Conservation (phyloP, 1,284 basidiomycete genomes). For the Leccinum solheimii region DNA sequence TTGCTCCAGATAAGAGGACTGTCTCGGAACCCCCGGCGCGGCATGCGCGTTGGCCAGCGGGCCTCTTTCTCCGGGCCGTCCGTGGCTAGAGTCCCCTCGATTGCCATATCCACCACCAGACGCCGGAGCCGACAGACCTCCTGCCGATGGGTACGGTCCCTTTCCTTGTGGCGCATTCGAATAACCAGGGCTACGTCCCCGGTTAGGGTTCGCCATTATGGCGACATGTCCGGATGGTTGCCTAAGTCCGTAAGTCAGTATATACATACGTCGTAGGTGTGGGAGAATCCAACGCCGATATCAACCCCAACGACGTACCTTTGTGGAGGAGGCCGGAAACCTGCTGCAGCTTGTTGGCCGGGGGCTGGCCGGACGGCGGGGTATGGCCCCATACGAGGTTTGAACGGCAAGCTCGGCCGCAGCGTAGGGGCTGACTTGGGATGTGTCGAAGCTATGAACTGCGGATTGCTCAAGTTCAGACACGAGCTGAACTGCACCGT, state of each 20-base stretch:
- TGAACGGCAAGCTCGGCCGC: slow-evolving; percentile 49
- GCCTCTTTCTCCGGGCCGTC: slow-evolving; percentile 10
- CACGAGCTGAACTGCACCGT: slow-evolving; percentile 83
- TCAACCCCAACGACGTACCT: slow-evolving; percentile 6
- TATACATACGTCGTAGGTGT: not conserved
- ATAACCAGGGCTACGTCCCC: slow-evolving; percentile 41
- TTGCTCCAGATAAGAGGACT: not conserved
- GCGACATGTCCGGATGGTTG: slow-evolving; percentile 40
- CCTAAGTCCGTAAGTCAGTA: slow-evolving; percentile 17
- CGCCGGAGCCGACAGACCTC: not conserved
- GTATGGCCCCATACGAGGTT: slow-evolving; percentile 66
- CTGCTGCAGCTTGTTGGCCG: not conserved
- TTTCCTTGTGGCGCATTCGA: slow-evolving; percentile 6
- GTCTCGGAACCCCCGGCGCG: not conserved
- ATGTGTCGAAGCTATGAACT: slow-evolving; percentile 49
- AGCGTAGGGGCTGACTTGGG: slow-evolving; percentile 48
- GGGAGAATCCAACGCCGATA: not conserved
- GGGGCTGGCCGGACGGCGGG: slow-evolving; percentile 54
- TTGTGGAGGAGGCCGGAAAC: slow-evolving; percentile 1
- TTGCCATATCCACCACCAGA: slow-evolving; percentile 4
- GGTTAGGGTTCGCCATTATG: slow-evolving; percentile 71
- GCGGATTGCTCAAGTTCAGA: slow-evolving; percentile 81
- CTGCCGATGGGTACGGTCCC: slow-evolving; percentile 10
- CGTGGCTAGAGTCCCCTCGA: not conserved
- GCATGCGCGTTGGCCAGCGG: slow-evolving; percentile 9